Conservation (phyloP, 1,284 basidiomycete species). For the Ceratobasidium sp. region DNA sequence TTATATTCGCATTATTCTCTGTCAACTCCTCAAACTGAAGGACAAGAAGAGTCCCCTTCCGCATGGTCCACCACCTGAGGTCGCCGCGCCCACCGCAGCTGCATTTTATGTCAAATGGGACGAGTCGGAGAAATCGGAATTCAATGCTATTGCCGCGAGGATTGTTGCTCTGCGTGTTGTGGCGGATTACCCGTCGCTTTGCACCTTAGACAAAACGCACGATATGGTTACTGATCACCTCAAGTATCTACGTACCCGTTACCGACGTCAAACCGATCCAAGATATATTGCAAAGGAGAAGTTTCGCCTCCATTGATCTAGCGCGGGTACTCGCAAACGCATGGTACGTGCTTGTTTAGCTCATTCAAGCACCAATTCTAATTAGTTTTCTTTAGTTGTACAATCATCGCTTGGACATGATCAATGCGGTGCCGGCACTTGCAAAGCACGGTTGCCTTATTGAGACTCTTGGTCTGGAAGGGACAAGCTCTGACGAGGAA, state of each 20-base stretch:
- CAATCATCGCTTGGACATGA: not conserved
- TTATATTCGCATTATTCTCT: not conserved
- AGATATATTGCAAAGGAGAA: not conserved
- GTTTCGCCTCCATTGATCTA: not conserved
- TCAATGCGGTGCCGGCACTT: not conserved
- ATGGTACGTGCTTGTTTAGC: not conserved
- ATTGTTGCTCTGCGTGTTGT: not conserved
- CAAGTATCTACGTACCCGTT: not conserved
- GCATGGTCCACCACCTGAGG: not conserved
- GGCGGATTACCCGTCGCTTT: not conserved
- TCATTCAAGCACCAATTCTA: not conserved
- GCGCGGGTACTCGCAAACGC: not conserved
- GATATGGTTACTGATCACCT: not conserved
- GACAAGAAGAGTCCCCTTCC: not conserved
- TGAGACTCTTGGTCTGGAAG: not conserved
- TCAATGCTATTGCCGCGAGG: not conserved
- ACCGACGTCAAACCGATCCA: not conserved
- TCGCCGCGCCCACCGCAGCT: not conserved
- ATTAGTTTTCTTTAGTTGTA: not conserved
- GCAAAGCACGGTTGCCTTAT: not conserved
- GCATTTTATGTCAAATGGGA: not conserved
- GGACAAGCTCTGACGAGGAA: conserved; percentile 3
- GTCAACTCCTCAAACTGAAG: not conserved
- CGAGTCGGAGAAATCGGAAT: not conserved
- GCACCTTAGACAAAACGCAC: not conserved